These are phyloP conservation scores for Fusarium nodosum DNA, from an alignment of 2,329 filamentous ascomycete genomes.

Conservation along the genomic window DNA sequence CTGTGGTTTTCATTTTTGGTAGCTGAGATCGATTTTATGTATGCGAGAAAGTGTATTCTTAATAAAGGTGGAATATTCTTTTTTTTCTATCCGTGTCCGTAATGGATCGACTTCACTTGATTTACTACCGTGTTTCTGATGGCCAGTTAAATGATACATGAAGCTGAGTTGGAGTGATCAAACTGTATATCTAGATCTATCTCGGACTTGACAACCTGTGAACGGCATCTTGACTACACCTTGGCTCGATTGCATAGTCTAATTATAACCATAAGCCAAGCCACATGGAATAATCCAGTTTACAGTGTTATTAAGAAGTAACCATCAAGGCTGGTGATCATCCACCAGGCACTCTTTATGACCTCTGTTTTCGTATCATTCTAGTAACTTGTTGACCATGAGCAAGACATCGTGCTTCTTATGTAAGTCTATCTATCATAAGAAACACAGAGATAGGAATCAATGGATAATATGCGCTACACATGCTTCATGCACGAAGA, in stretches of 20 bases:
- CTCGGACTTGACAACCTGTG: neutral
- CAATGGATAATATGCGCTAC: neutral
- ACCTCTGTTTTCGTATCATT: neutral
- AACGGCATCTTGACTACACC: neutral
- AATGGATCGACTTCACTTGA: neutral
- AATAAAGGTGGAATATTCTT: constrained; percentile 51
- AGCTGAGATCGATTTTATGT: constrained; percentile 38
- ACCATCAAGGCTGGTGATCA: neutral
- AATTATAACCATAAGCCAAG: neutral
- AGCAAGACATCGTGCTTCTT: neutral
- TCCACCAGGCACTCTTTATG: neutral
- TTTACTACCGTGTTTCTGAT: neutral
- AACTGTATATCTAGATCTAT: neutral
- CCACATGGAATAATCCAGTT: neutral
- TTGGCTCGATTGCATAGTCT: neutral
- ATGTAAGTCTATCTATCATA: constrained; percentile 13
- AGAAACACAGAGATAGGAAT: constrained; percentile 16
- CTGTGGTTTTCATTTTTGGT: constrained; percentile 31
- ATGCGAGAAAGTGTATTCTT: constrained; percentile 48
- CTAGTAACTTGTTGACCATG: neutral
- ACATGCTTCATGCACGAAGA: constrained; percentile 18
- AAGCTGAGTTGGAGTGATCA: neutral
- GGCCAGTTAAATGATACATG: neutral
- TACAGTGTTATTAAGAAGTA: neutral
- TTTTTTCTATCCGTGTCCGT: constrained; percentile 30